phyloP scores from a whole-genome alignment of 2,329 filamentous ascomycete genomes.

The Mycogone perniciosa region DNA sequence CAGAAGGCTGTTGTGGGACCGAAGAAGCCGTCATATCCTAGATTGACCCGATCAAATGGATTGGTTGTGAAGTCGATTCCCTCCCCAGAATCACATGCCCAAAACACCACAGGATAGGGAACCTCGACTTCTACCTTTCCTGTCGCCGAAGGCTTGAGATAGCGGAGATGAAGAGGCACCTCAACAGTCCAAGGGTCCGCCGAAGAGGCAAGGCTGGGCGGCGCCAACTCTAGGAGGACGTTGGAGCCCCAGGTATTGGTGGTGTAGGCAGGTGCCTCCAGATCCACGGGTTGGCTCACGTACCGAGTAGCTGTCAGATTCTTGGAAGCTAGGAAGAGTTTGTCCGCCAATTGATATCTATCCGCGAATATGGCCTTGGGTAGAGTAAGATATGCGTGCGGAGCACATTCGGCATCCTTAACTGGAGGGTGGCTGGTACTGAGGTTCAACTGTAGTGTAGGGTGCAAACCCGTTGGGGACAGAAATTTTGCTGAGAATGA shows the following conservation, averaged over 20 bases:
- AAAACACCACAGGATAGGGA: slow-evolving; percentile 81
- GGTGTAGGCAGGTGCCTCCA: slow-evolving; percentile 84
- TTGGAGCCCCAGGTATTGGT: slow-evolving; percentile 72
- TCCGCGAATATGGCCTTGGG: slow-evolving; percentile 79
- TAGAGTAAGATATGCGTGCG: slow-evolving; percentile 77
- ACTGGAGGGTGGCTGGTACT: slow-evolving; percentile 44
- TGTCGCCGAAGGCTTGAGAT: slow-evolving; percentile 56
- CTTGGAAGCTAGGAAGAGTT: slow-evolving; percentile 73
- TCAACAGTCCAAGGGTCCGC: slow-evolving; percentile 55
- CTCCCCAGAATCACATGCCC: slow-evolving; percentile 70
- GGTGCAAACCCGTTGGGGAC: slow-evolving; percentile 75
- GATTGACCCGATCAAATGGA: slow-evolving; percentile 75
- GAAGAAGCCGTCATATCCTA: slow-evolving; percentile 85
- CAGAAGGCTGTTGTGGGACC: slow-evolving; percentile 73
- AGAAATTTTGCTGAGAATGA: slow-evolving; percentile 60
- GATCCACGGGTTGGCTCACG: slow-evolving; percentile 70
- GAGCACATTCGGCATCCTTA: slow-evolving; percentile 55
- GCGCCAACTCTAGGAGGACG: slow-evolving; percentile 66
- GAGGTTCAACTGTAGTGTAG: slow-evolving; percentile 65
- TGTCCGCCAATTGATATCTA: slow-evolving; percentile 73
- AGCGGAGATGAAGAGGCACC: slow-evolving; percentile 81
- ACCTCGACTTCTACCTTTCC: slow-evolving; percentile 53
- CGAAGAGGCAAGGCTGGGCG: slow-evolving; percentile 33
- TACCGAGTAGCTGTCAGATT: slow-evolving; percentile 64
- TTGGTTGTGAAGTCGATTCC: slow-evolving; percentile 64